These are phyloP conservation scores for Leishmania braziliensis DNA, from an alignment of 208 protist species.

Conservation along the genomic window DNA sequence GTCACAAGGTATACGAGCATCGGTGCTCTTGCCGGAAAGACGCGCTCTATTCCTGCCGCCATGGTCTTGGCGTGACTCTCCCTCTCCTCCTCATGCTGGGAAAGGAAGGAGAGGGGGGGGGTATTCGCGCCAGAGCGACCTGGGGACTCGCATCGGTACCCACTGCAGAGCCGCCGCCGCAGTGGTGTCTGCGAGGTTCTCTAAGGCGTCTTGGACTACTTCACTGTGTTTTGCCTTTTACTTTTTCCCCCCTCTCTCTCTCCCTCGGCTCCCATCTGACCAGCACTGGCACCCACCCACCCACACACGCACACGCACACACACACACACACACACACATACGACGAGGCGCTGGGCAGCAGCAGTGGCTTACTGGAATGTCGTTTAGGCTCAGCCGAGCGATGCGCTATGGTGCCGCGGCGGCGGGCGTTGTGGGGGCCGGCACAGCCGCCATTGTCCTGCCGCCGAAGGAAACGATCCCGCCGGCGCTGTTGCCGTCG, in stretches of 20 bases:
- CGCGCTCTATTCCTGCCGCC: not conserved
- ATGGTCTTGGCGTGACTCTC: not conserved
- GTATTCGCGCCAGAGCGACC: not conserved
- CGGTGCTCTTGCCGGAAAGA: not conserved
- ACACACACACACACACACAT: not conserved
- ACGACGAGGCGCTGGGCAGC: not conserved
- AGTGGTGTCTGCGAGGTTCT: not conserved
- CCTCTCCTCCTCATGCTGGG: not conserved
- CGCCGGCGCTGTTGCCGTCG: slow-evolving; percentile 55
- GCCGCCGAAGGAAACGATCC: slow-evolving; percentile 75
- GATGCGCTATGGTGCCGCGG: slow-evolving; percentile 29
- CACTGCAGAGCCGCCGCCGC: not conserved
- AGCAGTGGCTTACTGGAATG: slow-evolving; percentile 1
- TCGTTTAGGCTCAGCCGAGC: slow-evolving; percentile 15
- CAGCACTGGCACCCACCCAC: not conserved
- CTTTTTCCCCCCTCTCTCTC: not conserved
- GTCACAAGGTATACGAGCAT: not conserved
- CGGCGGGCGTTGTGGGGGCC: slow-evolving; percentile 23
- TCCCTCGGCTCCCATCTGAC: not conserved
- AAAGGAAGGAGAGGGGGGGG: not conserved
- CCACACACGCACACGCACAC: not conserved
- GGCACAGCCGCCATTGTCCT: slow-evolving; percentile 43
- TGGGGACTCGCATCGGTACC: not conserved
- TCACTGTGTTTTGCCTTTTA: not conserved
- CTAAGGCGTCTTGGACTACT: not conserved